Evolutionary conservation across 2,329 filamentous ascomycete genomes (phyloP).

Genomic region (Exophiala xenobiotica): DNA sequence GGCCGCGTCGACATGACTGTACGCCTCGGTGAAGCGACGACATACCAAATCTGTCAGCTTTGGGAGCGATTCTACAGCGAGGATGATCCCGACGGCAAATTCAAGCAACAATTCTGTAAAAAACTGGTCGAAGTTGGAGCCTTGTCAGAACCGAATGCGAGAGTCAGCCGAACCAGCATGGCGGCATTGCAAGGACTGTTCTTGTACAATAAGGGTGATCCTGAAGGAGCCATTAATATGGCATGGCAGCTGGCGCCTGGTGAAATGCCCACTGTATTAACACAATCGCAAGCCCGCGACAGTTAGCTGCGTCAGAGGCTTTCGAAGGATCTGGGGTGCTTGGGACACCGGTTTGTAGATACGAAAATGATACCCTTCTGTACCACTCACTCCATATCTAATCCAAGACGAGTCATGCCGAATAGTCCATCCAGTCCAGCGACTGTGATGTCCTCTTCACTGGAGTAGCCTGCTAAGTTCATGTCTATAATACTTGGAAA

Average conservation of each 20-base stretch:
- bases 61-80: constrained; percentile 96
- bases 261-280: constrained; percentile 21
- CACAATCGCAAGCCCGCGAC: constrained; percentile 3
- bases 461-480: too few relatives aligned
- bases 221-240: constrained; percentile 81
- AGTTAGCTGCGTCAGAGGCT: background rate
- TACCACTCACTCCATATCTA: too few relatives aligned
- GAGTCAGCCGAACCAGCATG: constrained; percentile 66
- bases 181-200: constrained; percentile 93
- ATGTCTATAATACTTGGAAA: too few relatives aligned
- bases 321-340: background rate
- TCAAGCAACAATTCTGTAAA: constrained; percentile 67
- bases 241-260: constrained; percentile 45
- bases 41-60: constrained; percentile 78
- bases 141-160: constrained; percentile 47
- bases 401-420: too few relatives aligned
- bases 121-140: constrained; percentile 69
- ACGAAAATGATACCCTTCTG: background rate
- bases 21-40: constrained; percentile 81
- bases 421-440: too few relatives aligned
- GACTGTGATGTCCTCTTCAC: too few relatives aligned
- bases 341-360: background rate
- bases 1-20: constrained; percentile 93
- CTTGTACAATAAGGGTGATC: constrained; percentile 88
- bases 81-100: constrained; percentile 63